Conservation (phyloP, 306 rosid genomes). For the Calophaca sinica region DNA sequence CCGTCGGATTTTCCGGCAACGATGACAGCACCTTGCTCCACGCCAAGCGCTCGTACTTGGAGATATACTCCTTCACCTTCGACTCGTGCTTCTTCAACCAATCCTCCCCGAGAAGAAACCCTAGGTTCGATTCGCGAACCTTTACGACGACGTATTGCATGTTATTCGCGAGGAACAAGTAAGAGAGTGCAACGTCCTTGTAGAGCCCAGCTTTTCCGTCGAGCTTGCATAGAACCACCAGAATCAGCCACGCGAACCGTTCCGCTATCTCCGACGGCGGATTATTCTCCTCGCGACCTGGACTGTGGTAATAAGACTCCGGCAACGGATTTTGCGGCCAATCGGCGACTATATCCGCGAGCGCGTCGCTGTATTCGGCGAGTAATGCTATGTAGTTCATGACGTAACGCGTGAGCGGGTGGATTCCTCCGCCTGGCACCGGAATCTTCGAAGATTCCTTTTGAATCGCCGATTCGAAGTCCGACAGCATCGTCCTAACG, state of each 20-base stretch:
- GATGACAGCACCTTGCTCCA: conserved; percentile 70
- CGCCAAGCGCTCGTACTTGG: conserved; percentile 76
- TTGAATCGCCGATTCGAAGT: conserved; percentile 76
- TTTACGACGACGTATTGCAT: conserved; percentile 82
- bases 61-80: conserved; percentile 74
- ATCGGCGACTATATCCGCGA: conserved; percentile 66
- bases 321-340: conserved; percentile 73
- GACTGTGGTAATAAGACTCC: conserved; percentile 62
- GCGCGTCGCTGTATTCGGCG: conserved; percentile 61
- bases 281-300: conserved; percentile 32
- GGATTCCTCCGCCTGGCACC: conserved; percentile 76
- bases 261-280: conserved; percentile 50
- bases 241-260: conserved; percentile 74
- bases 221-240: conserved; percentile 80
- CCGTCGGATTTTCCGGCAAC: conserved; percentile 65
- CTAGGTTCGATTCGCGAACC: conserved; percentile 62
- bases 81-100: conserved; percentile 70
- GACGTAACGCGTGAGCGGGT: conserved; percentile 94
- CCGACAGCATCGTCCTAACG: conserved; percentile 57
- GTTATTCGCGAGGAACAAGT: conserved; percentile 91
- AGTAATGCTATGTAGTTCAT: conserved; percentile 81
- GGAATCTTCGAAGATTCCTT: conserved; percentile 70
- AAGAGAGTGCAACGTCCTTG: conserved; percentile 78
- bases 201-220: conserved; percentile 72
- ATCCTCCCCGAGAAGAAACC: conserved; percentile 61